These are phyloP conservation scores for Penicillium capsulatum DNA, from an alignment of 2,329 filamentous ascomycete genomes.

Conservation along the genomic window DNA sequence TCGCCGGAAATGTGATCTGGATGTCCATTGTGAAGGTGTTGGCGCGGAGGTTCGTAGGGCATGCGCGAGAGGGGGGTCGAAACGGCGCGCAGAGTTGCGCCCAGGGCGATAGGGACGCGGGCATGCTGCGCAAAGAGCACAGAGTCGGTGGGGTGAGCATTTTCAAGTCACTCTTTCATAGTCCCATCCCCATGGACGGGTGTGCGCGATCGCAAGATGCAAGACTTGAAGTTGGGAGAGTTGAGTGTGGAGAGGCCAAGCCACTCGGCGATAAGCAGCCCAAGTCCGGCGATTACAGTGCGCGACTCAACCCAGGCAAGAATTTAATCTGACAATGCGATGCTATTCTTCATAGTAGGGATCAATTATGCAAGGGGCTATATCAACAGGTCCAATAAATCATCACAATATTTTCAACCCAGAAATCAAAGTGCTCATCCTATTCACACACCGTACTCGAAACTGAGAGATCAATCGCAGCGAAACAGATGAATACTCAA, in stretches of 20 bases:
- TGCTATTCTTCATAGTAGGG: constrained; percentile 11
- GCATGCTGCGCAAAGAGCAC: constrained; percentile 7
- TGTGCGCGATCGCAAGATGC: background rate
- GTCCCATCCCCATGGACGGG: background rate
- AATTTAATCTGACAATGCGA: constrained; percentile 4
- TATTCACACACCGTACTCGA: constrained; percentile 17
- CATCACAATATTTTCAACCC: constrained; percentile 6
- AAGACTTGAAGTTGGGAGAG: background rate
- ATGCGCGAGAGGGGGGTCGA: constrained; percentile 1
- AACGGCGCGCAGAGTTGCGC: constrained; percentile 4
- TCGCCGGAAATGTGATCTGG: background rate
- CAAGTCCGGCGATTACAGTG: constrained; percentile 6
- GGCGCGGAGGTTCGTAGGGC: constrained; percentile 1
- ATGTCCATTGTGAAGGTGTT: constrained; percentile 7
- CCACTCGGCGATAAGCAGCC: constrained; percentile 14
- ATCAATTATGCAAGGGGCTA: constrained; percentile 15
- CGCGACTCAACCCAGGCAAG: background rate
- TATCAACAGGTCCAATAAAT: constrained; percentile 12
- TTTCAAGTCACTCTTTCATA: background rate
- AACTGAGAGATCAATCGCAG: constrained; percentile 18
- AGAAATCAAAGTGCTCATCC: constrained; percentile 6
- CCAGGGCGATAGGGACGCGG: background rate
- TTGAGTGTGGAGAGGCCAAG: constrained; percentile 4
- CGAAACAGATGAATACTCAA: constrained; percentile 21
- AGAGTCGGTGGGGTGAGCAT: constrained; percentile 4